Percentiles rank a stretch among this genome's conserved stretches.
Evolutionary conservation across 2,329 filamentous ascomycete species (phyloP).

Genomic region (Paraphaeosphaeria minitans): DNA sequence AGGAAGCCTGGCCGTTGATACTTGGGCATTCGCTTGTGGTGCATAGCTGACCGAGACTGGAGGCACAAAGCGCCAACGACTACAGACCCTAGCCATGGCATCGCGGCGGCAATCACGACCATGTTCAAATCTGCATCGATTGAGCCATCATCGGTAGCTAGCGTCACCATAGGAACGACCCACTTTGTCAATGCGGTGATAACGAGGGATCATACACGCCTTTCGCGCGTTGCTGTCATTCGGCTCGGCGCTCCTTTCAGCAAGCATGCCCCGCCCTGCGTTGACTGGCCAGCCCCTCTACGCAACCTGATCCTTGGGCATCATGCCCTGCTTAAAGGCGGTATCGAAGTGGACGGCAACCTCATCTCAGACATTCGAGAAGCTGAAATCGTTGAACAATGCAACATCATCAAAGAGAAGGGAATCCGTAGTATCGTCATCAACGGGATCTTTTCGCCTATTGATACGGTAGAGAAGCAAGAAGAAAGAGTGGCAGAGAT

Average conservation of each 20-base stretch:
- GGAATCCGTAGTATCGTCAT: conserved; percentile 58
- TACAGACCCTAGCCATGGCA: conserved; percentile 45
- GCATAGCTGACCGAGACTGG: neutral
- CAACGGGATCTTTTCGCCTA: conserved; percentile 63
- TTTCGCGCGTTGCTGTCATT: conserved; percentile 59
- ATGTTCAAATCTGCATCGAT: conserved; percentile 43
- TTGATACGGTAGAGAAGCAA: conserved; percentile 60
- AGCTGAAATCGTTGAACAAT: conserved; percentile 52
- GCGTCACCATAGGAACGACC: conserved; percentile 59
- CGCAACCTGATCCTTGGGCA: conserved; percentile 55
- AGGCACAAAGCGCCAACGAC: conserved; percentile 49
- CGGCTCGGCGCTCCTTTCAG: conserved; percentile 56
- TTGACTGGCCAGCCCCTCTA: conserved; percentile 56
- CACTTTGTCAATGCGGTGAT: conserved; percentile 60
- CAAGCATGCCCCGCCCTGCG: conserved; percentile 56
- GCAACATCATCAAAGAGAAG: conserved; percentile 51
- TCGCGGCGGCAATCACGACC: conserved; percentile 40
- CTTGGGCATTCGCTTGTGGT: neutral
- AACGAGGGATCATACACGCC: conserved; percentile 55
- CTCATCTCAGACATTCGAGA: conserved; percentile 51
- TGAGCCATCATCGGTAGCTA: conserved; percentile 43
- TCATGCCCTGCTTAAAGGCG: conserved; percentile 54
- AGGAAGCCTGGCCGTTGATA: no score
- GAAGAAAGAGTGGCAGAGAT: conserved; percentile 58
- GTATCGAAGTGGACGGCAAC: conserved; percentile 57